Conservation (phyloP, 2,329 filamentous ascomycete genomes). For the Pseudogymnoascus sp. region DNA sequence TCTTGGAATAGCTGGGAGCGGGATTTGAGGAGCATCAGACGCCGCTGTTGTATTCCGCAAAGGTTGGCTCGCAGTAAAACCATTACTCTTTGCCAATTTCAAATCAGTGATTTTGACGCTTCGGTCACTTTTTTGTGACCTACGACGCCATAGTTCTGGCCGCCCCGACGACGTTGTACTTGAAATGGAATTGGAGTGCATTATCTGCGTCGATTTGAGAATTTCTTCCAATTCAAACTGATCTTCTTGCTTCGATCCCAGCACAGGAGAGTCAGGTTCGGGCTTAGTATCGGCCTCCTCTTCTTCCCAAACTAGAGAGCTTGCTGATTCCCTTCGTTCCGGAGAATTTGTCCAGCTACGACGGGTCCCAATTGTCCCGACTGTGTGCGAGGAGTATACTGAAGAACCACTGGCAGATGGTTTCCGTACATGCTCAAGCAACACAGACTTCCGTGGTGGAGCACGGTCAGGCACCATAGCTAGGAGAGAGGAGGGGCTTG, state of each 20-base stretch:
- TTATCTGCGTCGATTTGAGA: slow-evolving; percentile 5
- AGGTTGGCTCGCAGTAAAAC: slow-evolving; percentile 23
- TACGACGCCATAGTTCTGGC: slow-evolving; percentile 24
- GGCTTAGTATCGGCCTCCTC: background rate
- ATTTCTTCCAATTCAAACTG: slow-evolving; percentile 1
- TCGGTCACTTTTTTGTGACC: slow-evolving; percentile 21
- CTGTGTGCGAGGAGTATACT: background rate
- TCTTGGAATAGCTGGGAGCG: background rate
- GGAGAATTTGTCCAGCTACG: slow-evolving; percentile 5
- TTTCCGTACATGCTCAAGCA: background rate
- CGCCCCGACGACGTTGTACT: slow-evolving; percentile 4
- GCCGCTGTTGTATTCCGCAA: background rate
- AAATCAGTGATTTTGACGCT: slow-evolving; percentile 22
- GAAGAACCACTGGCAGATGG: slow-evolving; percentile 1
- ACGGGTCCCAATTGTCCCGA: background rate
- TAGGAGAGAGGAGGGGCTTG: background rate
- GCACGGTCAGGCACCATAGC: background rate
- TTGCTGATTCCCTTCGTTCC: background rate
- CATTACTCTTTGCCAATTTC: slow-evolving; percentile 25
- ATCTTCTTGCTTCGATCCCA: background rate
- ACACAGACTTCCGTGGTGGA: background rate
- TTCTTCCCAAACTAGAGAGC: background rate
- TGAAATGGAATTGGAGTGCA: slow-evolving; percentile 5
- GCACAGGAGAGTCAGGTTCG: background rate
- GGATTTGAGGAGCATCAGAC: slow-evolving; percentile 4